Conservation (phyloP, 2,329 filamentous ascomycete genomes). For the Knufia petricola region DNA sequence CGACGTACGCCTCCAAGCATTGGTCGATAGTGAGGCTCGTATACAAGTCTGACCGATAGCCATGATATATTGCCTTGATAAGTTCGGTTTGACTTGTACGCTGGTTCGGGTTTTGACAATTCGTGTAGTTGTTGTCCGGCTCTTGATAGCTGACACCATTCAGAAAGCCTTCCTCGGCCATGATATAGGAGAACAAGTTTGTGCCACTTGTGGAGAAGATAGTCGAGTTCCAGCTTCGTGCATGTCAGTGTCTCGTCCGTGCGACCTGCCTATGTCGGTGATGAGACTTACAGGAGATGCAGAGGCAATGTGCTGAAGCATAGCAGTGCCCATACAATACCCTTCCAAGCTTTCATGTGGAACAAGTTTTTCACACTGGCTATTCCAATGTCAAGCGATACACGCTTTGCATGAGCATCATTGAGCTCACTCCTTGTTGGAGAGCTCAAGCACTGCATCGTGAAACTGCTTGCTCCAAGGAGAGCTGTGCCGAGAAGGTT, state of each 20-base stretch:
- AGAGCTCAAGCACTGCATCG: conserved; percentile 24
- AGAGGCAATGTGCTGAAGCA: conserved; percentile 8
- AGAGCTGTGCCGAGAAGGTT: conserved; percentile 17
- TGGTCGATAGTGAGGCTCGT: background rate
- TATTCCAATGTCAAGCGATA: conserved; percentile 11
- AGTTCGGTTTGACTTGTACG: background rate
- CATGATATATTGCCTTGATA: background rate
- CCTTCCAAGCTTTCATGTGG: conserved; percentile 5
- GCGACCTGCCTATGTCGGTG: background rate
- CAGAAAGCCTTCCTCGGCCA: conserved; percentile 7
- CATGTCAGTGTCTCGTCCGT: background rate
- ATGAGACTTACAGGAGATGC: conserved; percentile 9
- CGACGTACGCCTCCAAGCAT: conserved; percentile 4
- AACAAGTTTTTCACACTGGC: conserved; percentile 10
- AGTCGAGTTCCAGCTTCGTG: conserved; percentile 7
- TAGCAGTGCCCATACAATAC: conserved; percentile 4
- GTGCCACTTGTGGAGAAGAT: conserved; percentile 10
- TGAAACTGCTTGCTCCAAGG: conserved; percentile 22
- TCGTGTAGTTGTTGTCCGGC: background rate
- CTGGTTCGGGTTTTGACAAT: background rate
- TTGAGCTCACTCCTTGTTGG: conserved; percentile 23
- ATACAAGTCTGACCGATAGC: background rate
- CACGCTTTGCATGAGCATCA: conserved; percentile 15
- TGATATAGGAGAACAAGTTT: conserved; percentile 4
- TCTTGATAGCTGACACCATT: background rate